Percentiles rank a stretch among this genome's conserved stretches.
These are phyloP conservation scores for Grosmannia serpens DNA, from an alignment of 2,329 filamentous ascomycete species.

Conservation along the genomic window DNA sequence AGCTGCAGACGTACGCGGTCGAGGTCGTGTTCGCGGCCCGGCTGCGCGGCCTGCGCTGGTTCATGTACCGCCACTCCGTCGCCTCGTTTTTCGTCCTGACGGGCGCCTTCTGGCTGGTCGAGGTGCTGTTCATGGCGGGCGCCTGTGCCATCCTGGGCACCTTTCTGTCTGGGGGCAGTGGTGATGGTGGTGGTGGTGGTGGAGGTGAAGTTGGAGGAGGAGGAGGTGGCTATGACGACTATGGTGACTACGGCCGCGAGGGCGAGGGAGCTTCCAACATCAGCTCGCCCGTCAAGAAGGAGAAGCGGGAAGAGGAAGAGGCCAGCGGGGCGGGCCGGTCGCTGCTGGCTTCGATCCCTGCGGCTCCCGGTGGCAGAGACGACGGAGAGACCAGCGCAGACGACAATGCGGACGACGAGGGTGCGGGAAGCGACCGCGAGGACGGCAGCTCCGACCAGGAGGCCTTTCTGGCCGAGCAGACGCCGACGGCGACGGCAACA, in stretches of 20 bases:
- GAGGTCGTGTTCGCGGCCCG: constrained; percentile 60
- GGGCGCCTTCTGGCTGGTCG: constrained; percentile 62
- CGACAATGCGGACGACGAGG: not conserved
- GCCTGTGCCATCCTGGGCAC: constrained; percentile 49
- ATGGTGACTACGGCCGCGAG: not conserved
- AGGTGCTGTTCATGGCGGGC: constrained; percentile 53
- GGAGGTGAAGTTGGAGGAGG: not conserved
- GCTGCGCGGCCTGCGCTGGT: constrained; percentile 64
- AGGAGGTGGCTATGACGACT: not conserved
- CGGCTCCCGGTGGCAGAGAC: not conserved
- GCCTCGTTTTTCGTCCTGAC: constrained; percentile 59
- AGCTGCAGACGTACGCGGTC: constrained; percentile 66
- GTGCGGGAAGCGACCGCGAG: not conserved
- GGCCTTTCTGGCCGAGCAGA: too few relatives aligned
- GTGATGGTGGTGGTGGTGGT: not conserved
- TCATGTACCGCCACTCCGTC: constrained; percentile 78
- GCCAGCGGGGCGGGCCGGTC: too few relatives aligned
- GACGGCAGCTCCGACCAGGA: not conserved
- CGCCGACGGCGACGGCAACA: not conserved
- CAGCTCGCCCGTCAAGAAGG: not conserved
- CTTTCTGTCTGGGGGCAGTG: constrained; percentile 3
- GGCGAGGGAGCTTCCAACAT: not conserved
- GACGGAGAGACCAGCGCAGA: not conserved
- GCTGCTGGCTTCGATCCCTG: not conserved
- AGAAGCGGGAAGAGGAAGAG: not conserved